These are phyloP conservation scores for Neltuma alba DNA, from an alignment of 306 rosid genomes.

Conservation along the genomic window DNA sequence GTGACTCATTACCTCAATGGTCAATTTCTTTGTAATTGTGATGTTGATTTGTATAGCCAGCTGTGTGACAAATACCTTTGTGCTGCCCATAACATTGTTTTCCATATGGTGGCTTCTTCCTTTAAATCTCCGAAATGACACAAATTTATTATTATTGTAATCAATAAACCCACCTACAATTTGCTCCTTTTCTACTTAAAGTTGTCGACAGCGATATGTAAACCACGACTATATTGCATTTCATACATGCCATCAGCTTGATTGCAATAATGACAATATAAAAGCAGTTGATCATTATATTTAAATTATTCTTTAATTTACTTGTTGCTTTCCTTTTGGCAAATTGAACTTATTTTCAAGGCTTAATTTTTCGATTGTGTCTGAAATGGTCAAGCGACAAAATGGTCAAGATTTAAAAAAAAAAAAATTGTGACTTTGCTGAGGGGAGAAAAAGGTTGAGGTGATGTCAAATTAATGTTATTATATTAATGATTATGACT, in stretches of 20 bases:
- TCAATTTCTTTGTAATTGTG: neutral
- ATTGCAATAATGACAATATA: neutral
- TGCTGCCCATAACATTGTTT: conserved; percentile 1
- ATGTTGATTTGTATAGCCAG: neutral
- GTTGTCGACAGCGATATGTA: conserved; percentile 15
- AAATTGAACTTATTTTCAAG: neutral
- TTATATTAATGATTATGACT: neutral
- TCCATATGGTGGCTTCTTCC: no score
- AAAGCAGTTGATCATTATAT: neutral
- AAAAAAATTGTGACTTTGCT: neutral
- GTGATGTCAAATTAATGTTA: neutral
- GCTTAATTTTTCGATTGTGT: neutral
- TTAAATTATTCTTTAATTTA: neutral
- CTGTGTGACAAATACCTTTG: conserved; percentile 5
- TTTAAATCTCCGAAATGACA: neutral
- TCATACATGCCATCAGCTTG: neutral
- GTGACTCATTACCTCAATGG: conserved; percentile 37
- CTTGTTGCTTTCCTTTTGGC: neutral
- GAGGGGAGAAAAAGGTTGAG: neutral
- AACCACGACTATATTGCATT: conserved; percentile 25
- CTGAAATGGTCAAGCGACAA: neutral
- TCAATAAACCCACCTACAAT: conserved; percentile 12
- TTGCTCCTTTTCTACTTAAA: conserved; percentile 31
- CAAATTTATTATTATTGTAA: neutral
- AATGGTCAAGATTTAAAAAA: neutral